These are phyloP conservation scores for Boletus rufocinnamomeus DNA, from an alignment of 768 basidiomycete species.

Conservation along the genomic window DNA sequence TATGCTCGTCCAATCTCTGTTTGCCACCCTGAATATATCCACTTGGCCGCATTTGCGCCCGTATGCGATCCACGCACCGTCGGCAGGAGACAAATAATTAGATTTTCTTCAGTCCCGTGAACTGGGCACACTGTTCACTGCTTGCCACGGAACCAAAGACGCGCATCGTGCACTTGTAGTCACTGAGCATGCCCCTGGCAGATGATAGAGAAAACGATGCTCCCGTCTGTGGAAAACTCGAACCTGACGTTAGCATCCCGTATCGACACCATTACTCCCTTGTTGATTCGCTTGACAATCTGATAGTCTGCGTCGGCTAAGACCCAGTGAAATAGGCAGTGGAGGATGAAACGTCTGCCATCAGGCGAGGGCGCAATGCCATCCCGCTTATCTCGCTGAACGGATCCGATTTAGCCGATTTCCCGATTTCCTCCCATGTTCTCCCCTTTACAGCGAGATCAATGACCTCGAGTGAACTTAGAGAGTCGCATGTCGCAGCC, in stretches of 20 bases:
- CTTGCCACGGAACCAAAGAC: not conserved
- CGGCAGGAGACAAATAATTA: not conserved
- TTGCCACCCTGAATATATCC: constrained; percentile 1
- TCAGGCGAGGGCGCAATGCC: not conserved
- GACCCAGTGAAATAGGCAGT: not conserved
- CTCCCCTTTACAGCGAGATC: not conserved
- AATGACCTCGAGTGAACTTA: constrained; percentile 10
- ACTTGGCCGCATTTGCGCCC: not conserved
- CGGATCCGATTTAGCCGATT: not conserved
- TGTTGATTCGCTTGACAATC: constrained; percentile 11
- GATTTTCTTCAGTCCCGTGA: not conserved
- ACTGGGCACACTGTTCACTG: not conserved
- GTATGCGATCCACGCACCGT: constrained; percentile 10
- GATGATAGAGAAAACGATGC: not conserved
- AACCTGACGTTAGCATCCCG: not conserved
- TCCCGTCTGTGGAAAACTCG: constrained; percentile 13
- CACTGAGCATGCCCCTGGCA: not conserved
- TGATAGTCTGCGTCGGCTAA: constrained; percentile 2
- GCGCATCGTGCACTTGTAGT: not conserved
- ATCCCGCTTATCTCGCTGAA: not conserved
- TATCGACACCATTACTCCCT: constrained; percentile 1
- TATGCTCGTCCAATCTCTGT: not conserved
- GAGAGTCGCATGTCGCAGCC: constrained; percentile 12
- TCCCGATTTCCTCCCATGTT: constrained; percentile 4
- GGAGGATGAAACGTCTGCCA: constrained; percentile 9